Conservation (phyloP, 345 rosid genomes). For the Angophora floribunda region DNA sequence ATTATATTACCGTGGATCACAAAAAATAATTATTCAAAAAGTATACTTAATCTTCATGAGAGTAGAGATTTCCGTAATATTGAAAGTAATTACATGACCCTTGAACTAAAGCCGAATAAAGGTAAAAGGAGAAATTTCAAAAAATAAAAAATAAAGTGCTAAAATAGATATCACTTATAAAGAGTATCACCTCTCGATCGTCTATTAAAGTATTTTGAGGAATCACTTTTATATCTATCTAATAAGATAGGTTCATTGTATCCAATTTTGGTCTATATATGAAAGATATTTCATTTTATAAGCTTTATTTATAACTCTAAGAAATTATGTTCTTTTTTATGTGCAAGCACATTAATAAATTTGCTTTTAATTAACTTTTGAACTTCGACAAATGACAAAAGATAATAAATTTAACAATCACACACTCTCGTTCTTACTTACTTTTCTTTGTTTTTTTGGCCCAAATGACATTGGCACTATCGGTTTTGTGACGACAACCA, state of each 20-base stretch:
- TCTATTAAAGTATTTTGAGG: not conserved
- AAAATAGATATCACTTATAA: not conserved
- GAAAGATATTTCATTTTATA: not conserved
- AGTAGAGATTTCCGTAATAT: too few relatives aligned
- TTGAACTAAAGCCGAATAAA: too few relatives aligned
- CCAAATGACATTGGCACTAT: not conserved
- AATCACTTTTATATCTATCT: too few relatives aligned
- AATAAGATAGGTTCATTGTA: not conserved
- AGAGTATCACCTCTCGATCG: fast-evolving
- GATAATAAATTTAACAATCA: not conserved
- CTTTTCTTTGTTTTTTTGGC: too few relatives aligned
- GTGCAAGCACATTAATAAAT: not conserved
- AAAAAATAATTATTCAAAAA: too few relatives aligned
- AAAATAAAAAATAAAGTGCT: too few relatives aligned
- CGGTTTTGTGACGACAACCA: not conserved
- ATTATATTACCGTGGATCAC: too few relatives aligned
- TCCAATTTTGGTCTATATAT: too few relatives aligned
- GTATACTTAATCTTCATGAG: too few relatives aligned
- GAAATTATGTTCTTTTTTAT: not conserved
- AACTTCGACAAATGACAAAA: not conserved
- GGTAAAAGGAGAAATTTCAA: too few relatives aligned
- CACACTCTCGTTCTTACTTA: not conserved
- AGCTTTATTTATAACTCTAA: not conserved
- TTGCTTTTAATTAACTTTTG: not conserved
- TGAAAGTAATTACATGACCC: too few relatives aligned